These are phyloP conservation scores for Starmerella vitae DNA, from an alignment of 805 yeast genomes.

Conservation along the genomic window DNA sequence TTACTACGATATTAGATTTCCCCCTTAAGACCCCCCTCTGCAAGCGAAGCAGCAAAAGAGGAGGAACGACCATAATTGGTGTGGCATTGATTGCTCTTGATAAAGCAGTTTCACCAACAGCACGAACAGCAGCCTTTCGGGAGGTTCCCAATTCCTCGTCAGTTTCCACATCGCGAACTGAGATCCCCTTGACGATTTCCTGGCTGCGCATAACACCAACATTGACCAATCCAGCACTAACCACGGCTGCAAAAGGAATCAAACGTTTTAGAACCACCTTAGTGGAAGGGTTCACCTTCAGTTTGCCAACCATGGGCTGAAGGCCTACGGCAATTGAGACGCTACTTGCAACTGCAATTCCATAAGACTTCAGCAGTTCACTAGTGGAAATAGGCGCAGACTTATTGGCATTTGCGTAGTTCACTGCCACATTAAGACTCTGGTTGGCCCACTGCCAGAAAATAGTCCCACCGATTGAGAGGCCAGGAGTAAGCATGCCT, in stretches of 20 bases:
- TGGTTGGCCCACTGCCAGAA: constrained; percentile 99
- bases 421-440: constrained; percentile 90
- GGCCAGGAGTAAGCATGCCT: constrained; percentile 93
- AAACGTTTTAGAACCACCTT: constrained; percentile 64
- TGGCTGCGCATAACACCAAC: constrained; percentile 95
- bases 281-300: constrained; percentile 57
- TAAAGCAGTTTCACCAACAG: constrained; percentile 95
- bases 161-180: constrained; percentile 30
- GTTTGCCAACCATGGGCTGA: constrained; percentile 76
- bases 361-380: constrained; percentile 67
- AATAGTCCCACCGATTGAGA: constrained; percentile 78
- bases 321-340: constrained; percentile 93
- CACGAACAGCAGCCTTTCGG: constrained; percentile 73
- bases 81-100: constrained; percentile 92
- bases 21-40: constrained; percentile 60
- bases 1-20: constrained; percentile 51
- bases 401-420: constrained; percentile 91
- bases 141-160: constrained; percentile 45
- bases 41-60: constrained; percentile 62
- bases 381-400: constrained; percentile 74
- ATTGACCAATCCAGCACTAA: constrained; percentile 89
- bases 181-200: constrained; percentile 54
- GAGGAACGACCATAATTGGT: constrained; percentile 95
- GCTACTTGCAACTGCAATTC: constrained; percentile 83
- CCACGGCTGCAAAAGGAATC: constrained; percentile 98